Evolutionary conservation across 768 basidiomycete genomes (phyloP), one percentile per base, ranked within the genome.

Genomic region (Suillus subalutaceus): DNA sequence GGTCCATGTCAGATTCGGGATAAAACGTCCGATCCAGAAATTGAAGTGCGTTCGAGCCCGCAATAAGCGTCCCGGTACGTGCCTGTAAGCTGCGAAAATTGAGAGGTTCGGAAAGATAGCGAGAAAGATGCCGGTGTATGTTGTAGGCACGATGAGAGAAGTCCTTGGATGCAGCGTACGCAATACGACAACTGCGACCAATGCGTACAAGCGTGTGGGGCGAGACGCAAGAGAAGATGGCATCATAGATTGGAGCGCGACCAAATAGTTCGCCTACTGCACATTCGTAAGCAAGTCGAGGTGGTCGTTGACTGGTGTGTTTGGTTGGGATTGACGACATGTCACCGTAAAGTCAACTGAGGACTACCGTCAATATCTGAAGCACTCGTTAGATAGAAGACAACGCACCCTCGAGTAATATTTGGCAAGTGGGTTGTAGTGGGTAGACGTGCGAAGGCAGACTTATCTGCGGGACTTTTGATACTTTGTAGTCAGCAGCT

Each of bases 31-130:
- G 70, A 48, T 81, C 79, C 62, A 86, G 76, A 68, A 84, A 83
- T 60, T 86, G 84, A 1, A 85, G 75, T 0, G 84, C 84, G 38
- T 71, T 76, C 0, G 84, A 85, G 23, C 85, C 85, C 1, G 84
- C 85, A 37, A 86, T 80, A 50, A 85, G 66, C 13, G 79, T 79
- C 35, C 76, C 79, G 0, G 81, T 83, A 9, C 65, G 65, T 0
- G 74, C 75, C 67, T 84, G 83, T 6, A 83, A 69, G 5, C 62
- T 65, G n/a, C 83, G 78, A 61, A 85, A 85, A 8, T 64, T 66
- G 1, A 67, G 62, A 3, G 75, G 72, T 35, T 73, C 63, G 18
- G 67, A 58, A 69, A 82, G 80, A 64, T 75, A 81, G 15, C 70
- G 73, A 13, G 63, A 63, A 40, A 81, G 72, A 40, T 72, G 73